Conservation (phyloP, 2,329 filamentous ascomycete genomes). For the Neofusicoccum parvum region DNA sequence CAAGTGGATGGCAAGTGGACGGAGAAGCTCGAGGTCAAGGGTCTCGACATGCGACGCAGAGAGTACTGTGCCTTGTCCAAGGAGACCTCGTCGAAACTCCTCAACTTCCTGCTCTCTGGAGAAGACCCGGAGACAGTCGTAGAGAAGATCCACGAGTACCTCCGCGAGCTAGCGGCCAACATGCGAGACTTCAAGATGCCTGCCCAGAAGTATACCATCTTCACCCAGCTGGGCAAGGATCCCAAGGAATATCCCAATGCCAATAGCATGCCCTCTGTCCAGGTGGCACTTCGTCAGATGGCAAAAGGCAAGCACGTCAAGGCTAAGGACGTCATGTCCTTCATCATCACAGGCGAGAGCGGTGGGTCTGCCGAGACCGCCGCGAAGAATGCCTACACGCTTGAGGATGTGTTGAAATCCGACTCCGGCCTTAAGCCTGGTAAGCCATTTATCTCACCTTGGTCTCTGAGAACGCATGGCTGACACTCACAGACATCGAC, state of each 20-base stretch:
- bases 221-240: constrained; percentile 92
- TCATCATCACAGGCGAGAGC: constrained; percentile 78
- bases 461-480: background rate
- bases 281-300: constrained; percentile 87
- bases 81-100: constrained; percentile 82
- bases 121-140: constrained; percentile 88
- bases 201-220: constrained; percentile 90
- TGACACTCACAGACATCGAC: constrained; percentile 68
- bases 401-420: constrained; percentile 79
- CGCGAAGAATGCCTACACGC: constrained; percentile 86
- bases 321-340: constrained; percentile 93
- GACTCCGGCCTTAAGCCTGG: constrained; percentile 71
- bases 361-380: constrained; percentile 67
- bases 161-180: constrained; percentile 78
- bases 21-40: constrained; percentile 97
- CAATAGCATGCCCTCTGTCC: constrained; percentile 93
- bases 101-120: constrained; percentile 94
- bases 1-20: constrained; percentile 86
- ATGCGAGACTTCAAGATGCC: constrained; percentile 82
- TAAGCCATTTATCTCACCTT: background rate
- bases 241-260: constrained; percentile 93
- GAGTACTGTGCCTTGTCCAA: constrained; percentile 97
- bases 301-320: constrained; percentile 84
- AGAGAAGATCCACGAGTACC: constrained; percentile 88
- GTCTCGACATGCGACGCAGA: constrained; percentile 94